A percentile compares a stretch with the other conserved stretches of the same genome.
These are phyloP conservation scores for Echria macrotheca DNA, from an alignment of 495 filamentous ascomycete genomes.

Conservation along the genomic window DNA sequence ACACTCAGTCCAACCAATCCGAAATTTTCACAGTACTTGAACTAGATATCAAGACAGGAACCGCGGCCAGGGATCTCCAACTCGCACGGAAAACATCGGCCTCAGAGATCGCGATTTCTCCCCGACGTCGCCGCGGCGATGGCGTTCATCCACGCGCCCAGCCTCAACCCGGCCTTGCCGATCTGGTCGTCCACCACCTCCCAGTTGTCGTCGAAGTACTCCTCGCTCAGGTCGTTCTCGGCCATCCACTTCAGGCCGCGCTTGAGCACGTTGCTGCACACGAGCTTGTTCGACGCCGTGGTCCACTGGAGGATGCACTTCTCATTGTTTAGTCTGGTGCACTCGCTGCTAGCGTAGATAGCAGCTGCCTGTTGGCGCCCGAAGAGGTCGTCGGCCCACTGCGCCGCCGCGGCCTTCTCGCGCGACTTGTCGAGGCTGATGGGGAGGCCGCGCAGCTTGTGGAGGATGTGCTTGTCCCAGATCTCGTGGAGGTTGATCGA, in stretches of 20 bases:
- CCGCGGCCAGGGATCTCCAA: too few relatives aligned
- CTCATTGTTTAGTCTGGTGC: too few relatives aligned
- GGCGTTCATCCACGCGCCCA: slow-evolving; percentile 19
- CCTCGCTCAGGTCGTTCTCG: slow-evolving; percentile 13
- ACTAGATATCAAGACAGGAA: too few relatives aligned
- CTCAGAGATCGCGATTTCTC: too few relatives aligned
- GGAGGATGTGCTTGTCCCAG: slow-evolving; percentile 12
- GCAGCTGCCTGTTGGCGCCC: too few relatives aligned
- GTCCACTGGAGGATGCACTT: slow-evolving; percentile 10
- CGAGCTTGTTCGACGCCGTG: slow-evolving; percentile 12
- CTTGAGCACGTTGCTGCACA: slow-evolving; percentile 12
- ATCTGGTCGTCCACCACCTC: slow-evolving; percentile 10
- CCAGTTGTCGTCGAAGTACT: slow-evolving; percentile 16
- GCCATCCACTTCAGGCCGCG: slow-evolving; percentile 10
- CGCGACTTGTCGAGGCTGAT: not conserved
- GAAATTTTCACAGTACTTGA: too few relatives aligned
- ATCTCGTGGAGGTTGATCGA: slow-evolving; percentile 6
- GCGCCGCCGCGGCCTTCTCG: slow-evolving; percentile 9
- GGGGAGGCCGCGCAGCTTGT: slow-evolving; percentile 11
- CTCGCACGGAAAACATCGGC: too few relatives aligned
- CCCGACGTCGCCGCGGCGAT: too few relatives aligned
- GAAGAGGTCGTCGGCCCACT: slow-evolving; percentile 12
- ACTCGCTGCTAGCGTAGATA: too few relatives aligned
- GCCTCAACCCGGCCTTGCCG: slow-evolving; percentile 12
- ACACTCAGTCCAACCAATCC: too few relatives aligned